Evolutionary conservation across 208 protist genomes (phyloP), one percentile per base, ranked within the genome.

Genomic region (Naegleria fowleri): DNA sequence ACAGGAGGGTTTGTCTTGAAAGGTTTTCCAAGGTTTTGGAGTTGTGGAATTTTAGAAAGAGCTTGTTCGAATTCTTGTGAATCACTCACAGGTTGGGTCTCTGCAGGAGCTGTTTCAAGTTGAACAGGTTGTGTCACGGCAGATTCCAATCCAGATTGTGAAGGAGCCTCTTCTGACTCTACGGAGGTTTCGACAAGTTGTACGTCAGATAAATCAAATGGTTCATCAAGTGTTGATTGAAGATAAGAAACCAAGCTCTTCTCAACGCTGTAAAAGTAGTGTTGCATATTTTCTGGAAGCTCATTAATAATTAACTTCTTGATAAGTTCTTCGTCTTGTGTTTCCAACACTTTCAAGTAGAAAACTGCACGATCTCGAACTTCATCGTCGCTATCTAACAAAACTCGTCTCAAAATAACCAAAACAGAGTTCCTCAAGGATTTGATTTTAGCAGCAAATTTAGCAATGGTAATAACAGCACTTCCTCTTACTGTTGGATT

Each of bases 361-460:
- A 99, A 94, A 41, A 97, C 93, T 9, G 98, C 98, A 58, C 99
- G 95, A 93, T 99, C 99, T 25, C 99, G 95, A 48, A 99, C 98
- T 94, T 99, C 98, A 94, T 99, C 98, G 93, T 99, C 98, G 39
- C 91, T 94, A 95, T 99, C 99, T 83, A 93, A 95, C 89, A 98
- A 94, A 36, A 91, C 94, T 92, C 97, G 98, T 86, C 96, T 94
- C 79, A 99, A 94, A 16, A 99, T 93, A n/a, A 93, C 92, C 7
- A 96, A 90, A 88, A 99, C 97, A 48, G 95, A 97, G 25, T 92
- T 92, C 41, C 97, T 95, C 55, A 99, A 95, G n/a, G 92, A 86
- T 38, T 96, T 95, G 33, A 97, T 92, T 25, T 92, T 92, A 1
- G 98, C 94, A 41, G 97, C 99, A 90, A 99, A 98, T 94, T 99